Base-by-base conservation (phyloP, 805 yeast genomes). In the Metschnikowia lochheadii region DNA sequence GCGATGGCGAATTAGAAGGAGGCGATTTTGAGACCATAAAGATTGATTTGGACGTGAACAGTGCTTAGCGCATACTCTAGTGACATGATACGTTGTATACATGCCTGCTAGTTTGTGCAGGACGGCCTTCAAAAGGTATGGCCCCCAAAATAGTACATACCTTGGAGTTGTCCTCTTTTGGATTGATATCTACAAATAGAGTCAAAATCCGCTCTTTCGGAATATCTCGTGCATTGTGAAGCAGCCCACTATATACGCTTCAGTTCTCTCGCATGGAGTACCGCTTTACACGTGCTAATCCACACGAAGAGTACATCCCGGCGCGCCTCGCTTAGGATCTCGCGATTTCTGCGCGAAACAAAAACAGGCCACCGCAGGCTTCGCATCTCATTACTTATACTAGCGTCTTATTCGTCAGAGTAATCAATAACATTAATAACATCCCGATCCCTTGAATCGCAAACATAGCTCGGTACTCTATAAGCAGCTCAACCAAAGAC, bases 11-110 rank as follows among this genome's bases (percentile, higher is more conserved):
- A 7, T 49, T 54, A 8, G 61, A 55, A 18, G 56, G 55, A 15
- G 48, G 44, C 15, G 57, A 52, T 10, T 56, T 58, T 41, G 61
- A 56, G 18, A 39, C 53, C 7, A 54, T 57, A 21, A 54, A 54
- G 39, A 44, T 57, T 14, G 61, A 57, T 34, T 49, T 57, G 50
- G 59, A 54, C 40, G 51, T 48, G 23, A 51, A 55, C 32, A 58
- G 51, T 5, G n/a, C 45, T 14, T 42, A 39, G 18, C n/a, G 41
- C 32, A 23, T 23, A 17, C 26, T 20, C 14, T 6, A 14, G 11
- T 13, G 6, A 21, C 17, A 23, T n/a, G 23, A 18, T 18, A n/a
- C 14, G 35, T n/a, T 11, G 26, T n/a, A n/a, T 23, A 39, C 32
- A 21, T 39, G 13, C 7, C 8, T 37, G 13, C 4, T 6, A 6